A percentile compares a stretch with the other conserved stretches of the same genome.
These are phyloP conservation scores for Colletotrichum kahawae DNA, from an alignment of 2,329 filamentous ascomycete species.

Conservation along the genomic window DNA sequence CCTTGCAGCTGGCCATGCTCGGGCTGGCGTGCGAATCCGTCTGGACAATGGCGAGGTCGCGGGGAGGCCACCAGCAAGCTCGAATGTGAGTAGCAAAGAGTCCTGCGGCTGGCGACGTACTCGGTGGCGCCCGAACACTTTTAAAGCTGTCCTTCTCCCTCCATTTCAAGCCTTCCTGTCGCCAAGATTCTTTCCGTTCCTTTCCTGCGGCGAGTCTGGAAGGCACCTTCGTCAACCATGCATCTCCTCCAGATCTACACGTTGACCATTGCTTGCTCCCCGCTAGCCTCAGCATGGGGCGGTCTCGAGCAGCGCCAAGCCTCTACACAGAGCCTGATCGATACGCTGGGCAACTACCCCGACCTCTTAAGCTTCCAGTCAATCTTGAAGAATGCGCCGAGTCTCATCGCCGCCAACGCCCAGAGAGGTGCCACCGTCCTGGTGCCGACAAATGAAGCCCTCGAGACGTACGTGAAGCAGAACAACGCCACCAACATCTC, in stretches of 20 bases:
- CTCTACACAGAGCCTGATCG: not conserved
- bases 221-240: not conserved
- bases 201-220: no score
- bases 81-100: not conserved
- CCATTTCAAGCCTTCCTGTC: not conserved
- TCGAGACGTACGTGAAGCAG: not conserved
- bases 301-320: not conserved
- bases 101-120: not conserved
- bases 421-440: slow-evolving; percentile 8
- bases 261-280: not conserved
- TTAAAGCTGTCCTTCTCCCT: not conserved
- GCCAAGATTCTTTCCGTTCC: not conserved
- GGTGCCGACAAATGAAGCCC: slow-evolving; percentile 14
- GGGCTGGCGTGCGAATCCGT: not conserved
- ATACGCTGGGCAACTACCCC: not conserved
- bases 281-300: not conserved
- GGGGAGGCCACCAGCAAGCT: not conserved
- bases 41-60: not conserved
- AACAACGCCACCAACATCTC: slow-evolving; percentile 30
- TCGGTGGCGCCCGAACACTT: not conserved
- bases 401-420: not conserved
- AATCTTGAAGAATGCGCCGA: not conserved
- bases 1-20: not conserved
- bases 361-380: slow-evolving; percentile 14
- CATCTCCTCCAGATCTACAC: not conserved